A percentile compares a stretch with the other conserved stretches of the same genome.
phyloP scores from a whole-genome alignment of 192 early-diverging fungal species.

The Coemansia sp. region DNA sequence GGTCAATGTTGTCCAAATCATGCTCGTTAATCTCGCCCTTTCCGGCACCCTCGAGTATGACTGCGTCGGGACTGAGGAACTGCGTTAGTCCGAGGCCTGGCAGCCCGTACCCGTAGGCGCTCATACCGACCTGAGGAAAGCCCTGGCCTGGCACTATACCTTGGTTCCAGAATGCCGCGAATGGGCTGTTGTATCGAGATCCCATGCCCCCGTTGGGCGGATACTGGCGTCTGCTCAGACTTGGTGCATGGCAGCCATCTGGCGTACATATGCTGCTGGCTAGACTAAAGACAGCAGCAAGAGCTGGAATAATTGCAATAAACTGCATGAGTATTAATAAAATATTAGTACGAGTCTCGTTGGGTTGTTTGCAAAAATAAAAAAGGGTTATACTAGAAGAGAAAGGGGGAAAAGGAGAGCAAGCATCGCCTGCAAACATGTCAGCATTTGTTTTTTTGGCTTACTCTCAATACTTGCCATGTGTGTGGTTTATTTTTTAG shows the following conservation, averaged over 20 bases:
- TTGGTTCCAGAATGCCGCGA: constrained; percentile 44
- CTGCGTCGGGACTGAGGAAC: constrained; percentile 30
- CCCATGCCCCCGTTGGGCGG: constrained; percentile 24
- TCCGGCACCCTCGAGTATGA: constrained; percentile 39
- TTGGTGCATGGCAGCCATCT: neutral
- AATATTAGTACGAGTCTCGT: too few species aligned
- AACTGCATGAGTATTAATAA: neutral
- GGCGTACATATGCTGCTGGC: neutral
- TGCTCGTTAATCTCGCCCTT: constrained; percentile 41
- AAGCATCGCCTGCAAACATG: too few species aligned
- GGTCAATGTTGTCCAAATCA: constrained; percentile 37
- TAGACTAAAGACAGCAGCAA: neutral
- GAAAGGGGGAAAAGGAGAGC: neutral
- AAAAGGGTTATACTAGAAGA: too few species aligned
- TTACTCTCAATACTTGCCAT: too few species aligned
- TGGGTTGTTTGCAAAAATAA: neutral
- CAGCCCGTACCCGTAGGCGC: constrained; percentile 49
- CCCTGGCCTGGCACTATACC: constrained; percentile 51
- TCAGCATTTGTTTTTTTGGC: too few species aligned
- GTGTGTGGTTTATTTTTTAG: too few species aligned
- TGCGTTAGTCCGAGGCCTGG: constrained; percentile 32
- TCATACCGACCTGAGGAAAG: constrained; percentile 52
- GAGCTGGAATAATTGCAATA: neutral
- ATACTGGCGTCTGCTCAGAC: constrained; percentile 19
- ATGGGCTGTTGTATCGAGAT: constrained; percentile 22